Base-by-base conservation (phyloP, 768 basidiomycete species). In the Tylopilus plumbeoviolaceoides region DNA sequence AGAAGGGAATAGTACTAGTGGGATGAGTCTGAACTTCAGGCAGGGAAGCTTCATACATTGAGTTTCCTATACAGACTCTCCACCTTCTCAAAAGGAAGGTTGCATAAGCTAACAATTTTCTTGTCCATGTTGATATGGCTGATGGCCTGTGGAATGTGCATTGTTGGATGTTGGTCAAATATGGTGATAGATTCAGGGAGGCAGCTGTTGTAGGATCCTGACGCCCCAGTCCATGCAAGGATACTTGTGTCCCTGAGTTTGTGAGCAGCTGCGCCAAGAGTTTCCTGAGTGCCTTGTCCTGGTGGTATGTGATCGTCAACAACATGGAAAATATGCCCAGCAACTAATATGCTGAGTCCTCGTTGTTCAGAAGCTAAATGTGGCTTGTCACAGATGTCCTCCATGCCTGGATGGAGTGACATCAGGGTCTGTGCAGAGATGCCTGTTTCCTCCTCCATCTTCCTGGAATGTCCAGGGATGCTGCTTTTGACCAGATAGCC, bases 391-490 rank as follows among this genome's bases (percentile, higher is more conserved):
- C 51, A 38, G 10, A 52, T 33, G 30, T 47, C 44, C 6, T 47
- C 51, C 17, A 9, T 15, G 6, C 51, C 51, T 14, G 44, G 51
- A 18, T 28, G n/a, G 30, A 52, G 21, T 15, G 30, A 6, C 39
- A 18, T 47, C 51, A 52, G 23, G 8, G 10, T 47, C 25, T 33
- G 38, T 8, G 51, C 39, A 6, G 51, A 27, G 21, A 52, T n/a
- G 23, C 45, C 12, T 8, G 51, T 52, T 15, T 45, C 51, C 18
- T 35, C 20, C 39, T 52, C 51, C 51, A 52, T 52, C 45, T 17
- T 52, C 51, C n/a, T 52, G 51, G 39, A 52, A 47, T 4, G 51
- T 52, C 51, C 51, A 52, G 3, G 44, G 28, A 14, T 45, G 51
- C n/a, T 8, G 8, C 51, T 52, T 38, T 15, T 25, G 21, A 27